These are phyloP conservation scores for Didymella pinodella DNA, from an alignment of 2,329 filamentous ascomycete species.

Conservation along the genomic window DNA sequence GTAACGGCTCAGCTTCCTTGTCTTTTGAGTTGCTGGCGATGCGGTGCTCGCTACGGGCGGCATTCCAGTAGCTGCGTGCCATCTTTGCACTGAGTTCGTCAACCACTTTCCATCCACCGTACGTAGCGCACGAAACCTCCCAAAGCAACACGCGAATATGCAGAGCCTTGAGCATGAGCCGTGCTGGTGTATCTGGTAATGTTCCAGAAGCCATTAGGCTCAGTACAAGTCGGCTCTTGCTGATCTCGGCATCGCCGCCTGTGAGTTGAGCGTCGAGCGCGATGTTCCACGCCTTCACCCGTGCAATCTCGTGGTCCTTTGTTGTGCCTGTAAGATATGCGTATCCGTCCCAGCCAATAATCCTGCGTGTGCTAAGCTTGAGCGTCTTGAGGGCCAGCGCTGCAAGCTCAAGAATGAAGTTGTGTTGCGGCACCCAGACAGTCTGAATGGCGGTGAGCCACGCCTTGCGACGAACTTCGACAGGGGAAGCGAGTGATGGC, in stretches of 20 bases:
- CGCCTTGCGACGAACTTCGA: conserved; percentile 83
- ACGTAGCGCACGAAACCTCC: conserved; percentile 73
- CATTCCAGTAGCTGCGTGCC: conserved; percentile 80
- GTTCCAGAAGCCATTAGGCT: conserved; percentile 89
- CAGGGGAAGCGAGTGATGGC: conserved; percentile 79
- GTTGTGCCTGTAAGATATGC: conserved; percentile 80
- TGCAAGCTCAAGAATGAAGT: conserved; percentile 83
- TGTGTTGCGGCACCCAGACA: conserved; percentile 88
- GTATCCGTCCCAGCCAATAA: conserved; percentile 79
- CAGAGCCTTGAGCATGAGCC: conserved; percentile 89
- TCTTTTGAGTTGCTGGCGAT: conserved; percentile 53
- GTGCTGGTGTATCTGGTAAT: conserved; percentile 79
- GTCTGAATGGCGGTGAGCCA: conserved; percentile 95
- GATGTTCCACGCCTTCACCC: conserved; percentile 91
- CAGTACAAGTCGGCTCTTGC: conserved; percentile 82
- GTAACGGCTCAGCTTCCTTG: conserved; percentile 70
- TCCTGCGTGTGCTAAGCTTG: conserved; percentile 80
- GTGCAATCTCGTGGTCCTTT: conserved; percentile 82
- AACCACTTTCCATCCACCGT: conserved; percentile 69
- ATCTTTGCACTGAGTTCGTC: conserved; percentile 76
- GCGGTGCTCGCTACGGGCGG: conserved; percentile 72
- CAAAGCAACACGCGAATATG: conserved; percentile 90
- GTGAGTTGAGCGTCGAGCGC: conserved; percentile 91
- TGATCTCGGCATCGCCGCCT: conserved; percentile 88
- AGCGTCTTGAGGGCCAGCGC: conserved; percentile 80